Evolutionary conservation across 2,329 filamentous ascomycete genomes (phyloP).

Genomic region (Plenodomus tracheiphilus): DNA sequence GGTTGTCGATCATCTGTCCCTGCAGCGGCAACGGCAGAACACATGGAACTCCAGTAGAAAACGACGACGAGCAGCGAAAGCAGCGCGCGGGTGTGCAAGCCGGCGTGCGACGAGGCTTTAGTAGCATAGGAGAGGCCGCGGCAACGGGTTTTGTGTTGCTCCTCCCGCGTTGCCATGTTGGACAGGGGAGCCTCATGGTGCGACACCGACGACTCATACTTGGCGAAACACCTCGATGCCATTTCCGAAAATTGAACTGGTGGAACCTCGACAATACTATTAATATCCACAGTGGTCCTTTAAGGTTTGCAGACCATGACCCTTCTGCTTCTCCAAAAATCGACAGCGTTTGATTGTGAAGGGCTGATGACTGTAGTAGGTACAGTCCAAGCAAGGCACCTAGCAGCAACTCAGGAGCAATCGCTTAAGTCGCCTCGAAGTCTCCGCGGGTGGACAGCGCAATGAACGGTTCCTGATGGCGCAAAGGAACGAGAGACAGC

Average conservation of each 20-base stretch:
- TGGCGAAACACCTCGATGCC: slow-evolving; percentile 19
- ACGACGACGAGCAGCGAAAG: slow-evolving; percentile 32
- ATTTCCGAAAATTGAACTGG: slow-evolving; percentile 18
- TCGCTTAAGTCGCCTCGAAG: slow-evolving; percentile 3
- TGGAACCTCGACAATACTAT: slow-evolving; percentile 11
- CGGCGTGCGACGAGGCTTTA: slow-evolving; percentile 11
- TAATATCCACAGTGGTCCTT: slow-evolving; percentile 18
- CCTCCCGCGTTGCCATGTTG: slow-evolving; percentile 12
- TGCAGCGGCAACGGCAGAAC: slow-evolving; percentile 29
- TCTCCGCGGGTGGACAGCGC: slow-evolving; percentile 9
- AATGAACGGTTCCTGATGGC: slow-evolving; percentile 10
- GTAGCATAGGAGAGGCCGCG: slow-evolving; percentile 22
- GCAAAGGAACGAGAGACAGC: slow-evolving; percentile 1
- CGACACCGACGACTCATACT: slow-evolving; percentile 32
- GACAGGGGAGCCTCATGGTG: slow-evolving; percentile 35
- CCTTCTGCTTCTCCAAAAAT: slow-evolving; percentile 5
- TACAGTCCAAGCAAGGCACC: slow-evolving; percentile 8
- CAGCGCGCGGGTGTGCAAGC: slow-evolving; percentile 16
- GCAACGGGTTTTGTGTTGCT: slow-evolving; percentile 25
- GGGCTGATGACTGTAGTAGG: slow-evolving; percentile 1
- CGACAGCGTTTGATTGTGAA: background rate
- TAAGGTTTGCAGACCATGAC: slow-evolving; percentile 26
- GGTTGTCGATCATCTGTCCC: slow-evolving; percentile 37
- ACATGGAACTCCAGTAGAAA: slow-evolving; percentile 29
- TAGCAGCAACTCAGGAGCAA: slow-evolving; percentile 20